Percentiles rank a stretch among this genome's conserved stretches.
These are phyloP conservation scores for Thielaviopsis punctulata DNA, from an alignment of 2,329 filamentous ascomycete genomes.

Conservation along the genomic window DNA sequence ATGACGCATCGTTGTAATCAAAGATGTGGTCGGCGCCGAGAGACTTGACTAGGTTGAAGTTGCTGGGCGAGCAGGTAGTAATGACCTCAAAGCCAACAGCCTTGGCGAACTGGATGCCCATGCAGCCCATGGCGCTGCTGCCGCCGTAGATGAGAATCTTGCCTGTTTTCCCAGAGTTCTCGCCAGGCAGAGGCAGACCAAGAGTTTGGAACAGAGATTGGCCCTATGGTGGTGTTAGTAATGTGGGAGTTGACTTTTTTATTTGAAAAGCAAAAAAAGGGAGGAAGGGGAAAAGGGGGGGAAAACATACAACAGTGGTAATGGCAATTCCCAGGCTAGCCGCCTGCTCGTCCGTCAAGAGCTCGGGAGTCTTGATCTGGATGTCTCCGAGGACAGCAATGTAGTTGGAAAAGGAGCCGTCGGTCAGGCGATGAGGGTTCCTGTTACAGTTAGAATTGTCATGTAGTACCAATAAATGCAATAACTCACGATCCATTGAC, in stretches of 20 bases:
- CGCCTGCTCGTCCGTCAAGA: constrained; percentile 28
- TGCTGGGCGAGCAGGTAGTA: constrained; percentile 22
- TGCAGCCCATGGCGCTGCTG: constrained; percentile 38
- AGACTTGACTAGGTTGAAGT: constrained; percentile 23
- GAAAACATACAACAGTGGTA: constrained; percentile 22
- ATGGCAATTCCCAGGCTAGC: constrained; percentile 27
- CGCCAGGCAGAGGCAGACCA: constrained; percentile 27
- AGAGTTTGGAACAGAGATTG: constrained; percentile 33
- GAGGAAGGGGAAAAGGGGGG: neutral
- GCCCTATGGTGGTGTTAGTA: constrained; percentile 21
- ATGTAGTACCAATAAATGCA: neutral
- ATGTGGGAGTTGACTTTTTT: no score
- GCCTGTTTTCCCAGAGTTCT: constrained; percentile 15
- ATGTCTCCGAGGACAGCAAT: constrained; percentile 23
- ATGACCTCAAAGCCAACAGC: constrained; percentile 22
- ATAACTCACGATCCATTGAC: constrained; percentile 20
- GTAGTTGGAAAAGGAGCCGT: constrained; percentile 27
- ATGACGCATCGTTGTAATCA: constrained; percentile 24
- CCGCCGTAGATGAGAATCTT: constrained; percentile 26
- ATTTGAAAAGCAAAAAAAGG: neutral
- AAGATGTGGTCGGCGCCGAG: constrained; percentile 29
- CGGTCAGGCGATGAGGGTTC: constrained; percentile 17
- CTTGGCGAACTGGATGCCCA: constrained; percentile 23
- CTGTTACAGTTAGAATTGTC: constrained; percentile 9
- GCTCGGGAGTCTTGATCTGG: constrained; percentile 27